These are phyloP conservation scores for Epichloe amarillans DNA, from an alignment of 2,329 filamentous ascomycete genomes.

Conservation along the genomic window DNA sequence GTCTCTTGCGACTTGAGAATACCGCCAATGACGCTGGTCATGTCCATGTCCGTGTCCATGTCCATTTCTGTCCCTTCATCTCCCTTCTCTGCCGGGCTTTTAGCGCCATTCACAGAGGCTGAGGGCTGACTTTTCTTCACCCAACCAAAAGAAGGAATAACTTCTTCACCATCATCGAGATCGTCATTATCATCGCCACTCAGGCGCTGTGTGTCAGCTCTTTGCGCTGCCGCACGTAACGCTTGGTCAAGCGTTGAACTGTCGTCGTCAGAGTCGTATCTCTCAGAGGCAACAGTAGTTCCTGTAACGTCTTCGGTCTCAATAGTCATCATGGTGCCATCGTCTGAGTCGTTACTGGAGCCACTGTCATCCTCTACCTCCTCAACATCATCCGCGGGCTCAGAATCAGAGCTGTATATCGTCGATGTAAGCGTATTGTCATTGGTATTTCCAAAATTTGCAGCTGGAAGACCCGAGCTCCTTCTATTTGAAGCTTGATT, in stretches of 20 bases:
- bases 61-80: conserved; percentile 20
- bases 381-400: conserved; percentile 39
- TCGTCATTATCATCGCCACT: conserved; percentile 34
- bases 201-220: conserved; percentile 60
- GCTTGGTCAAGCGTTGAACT: conserved; percentile 66
- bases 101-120: conserved; percentile 8
- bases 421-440: conserved; percentile 63
- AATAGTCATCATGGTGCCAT: conserved; percentile 70
- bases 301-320: conserved; percentile 67
- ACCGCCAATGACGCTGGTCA: conserved; percentile 41
- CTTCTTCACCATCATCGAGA: conserved; percentile 52
- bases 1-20: conserved; percentile 34
- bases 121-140: conserved; percentile 36
- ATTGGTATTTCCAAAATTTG: conserved; percentile 52
- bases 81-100: conserved; percentile 19
- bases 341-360: conserved; percentile 49
- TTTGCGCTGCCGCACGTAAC: conserved; percentile 58
- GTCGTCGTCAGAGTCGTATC: conserved; percentile 48
- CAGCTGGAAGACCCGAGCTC: conserved; percentile 52
- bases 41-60: conserved; percentile 34
- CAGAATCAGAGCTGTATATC: conserved; percentile 57
- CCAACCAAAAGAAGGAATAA: conserved; percentile 69
- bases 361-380: conserved; percentile 38
- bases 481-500: conserved; percentile 49
- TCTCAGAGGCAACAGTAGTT: conserved; percentile 49